Percentiles rank a stretch among this genome's conserved stretches.
These are phyloP conservation scores for Smallanthus sonchifolius DNA, from an alignment of 129 eudicot species.

Conservation along the genomic window DNA sequence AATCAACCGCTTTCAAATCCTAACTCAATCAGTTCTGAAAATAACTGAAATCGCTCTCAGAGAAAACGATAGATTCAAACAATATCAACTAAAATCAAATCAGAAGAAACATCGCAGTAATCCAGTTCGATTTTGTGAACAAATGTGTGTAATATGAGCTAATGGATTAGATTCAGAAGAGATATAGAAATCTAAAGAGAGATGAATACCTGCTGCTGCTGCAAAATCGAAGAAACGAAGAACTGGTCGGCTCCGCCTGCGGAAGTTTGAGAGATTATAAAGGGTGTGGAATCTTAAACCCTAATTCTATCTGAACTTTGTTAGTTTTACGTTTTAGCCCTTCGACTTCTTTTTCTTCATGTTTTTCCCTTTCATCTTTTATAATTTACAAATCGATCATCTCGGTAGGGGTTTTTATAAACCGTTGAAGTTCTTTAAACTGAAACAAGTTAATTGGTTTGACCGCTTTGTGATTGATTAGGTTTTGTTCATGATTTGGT, in stretches of 20 bases:
- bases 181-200: not conserved
- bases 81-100: not conserved
- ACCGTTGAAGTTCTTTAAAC: too few relatives aligned
- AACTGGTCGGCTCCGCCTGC: constrained; percentile 3
- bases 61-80: not conserved
- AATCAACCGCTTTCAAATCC: not conserved
- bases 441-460: too few relatives aligned
- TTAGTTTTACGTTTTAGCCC: constrained; percentile 8
- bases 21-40: not conserved
- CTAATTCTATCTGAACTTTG: not conserved
- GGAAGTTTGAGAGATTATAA: constrained; percentile 29
- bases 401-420: too few relatives aligned
- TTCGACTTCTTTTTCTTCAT: not conserved
- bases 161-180: not conserved
- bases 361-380: not conserved
- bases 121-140: not conserved
- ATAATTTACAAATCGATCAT: not conserved
- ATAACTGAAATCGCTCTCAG: not conserved
- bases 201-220: constrained; percentile 21
- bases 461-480: too few relatives aligned
- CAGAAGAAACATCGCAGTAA: not conserved
- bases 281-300: constrained; percentile 22
- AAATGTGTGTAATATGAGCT: not conserved
- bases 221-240: constrained; percentile 14
- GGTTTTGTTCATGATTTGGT: too few relatives aligned